Percentiles rank a stretch among this genome's conserved stretches.
These are phyloP conservation scores for Zygoascus biomembranicola DNA, from an alignment of 805 yeast genomes.

Conservation along the genomic window DNA sequence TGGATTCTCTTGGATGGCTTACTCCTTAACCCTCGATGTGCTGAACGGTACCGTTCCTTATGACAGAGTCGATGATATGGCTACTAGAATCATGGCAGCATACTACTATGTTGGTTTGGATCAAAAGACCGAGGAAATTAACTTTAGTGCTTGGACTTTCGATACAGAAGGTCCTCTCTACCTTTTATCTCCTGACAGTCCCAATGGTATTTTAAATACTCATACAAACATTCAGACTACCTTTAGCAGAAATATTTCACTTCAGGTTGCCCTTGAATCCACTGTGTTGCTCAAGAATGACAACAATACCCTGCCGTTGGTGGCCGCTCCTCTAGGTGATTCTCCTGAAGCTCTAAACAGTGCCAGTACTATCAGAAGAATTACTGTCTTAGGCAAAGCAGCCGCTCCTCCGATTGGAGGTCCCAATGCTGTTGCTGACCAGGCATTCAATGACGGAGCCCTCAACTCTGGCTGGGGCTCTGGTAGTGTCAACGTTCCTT, in stretches of 20 bases:
- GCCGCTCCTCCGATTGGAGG: constrained; percentile 46
- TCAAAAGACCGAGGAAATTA: constrained; percentile 31
- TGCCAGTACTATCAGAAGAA: constrained; percentile 21
- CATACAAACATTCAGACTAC: constrained; percentile 46
- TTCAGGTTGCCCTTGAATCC: constrained; percentile 50
- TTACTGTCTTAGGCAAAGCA: constrained; percentile 44
- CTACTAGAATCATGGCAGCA: constrained; percentile 48
- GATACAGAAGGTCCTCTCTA: constrained; percentile 35
- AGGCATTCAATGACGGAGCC: constrained; percentile 45
- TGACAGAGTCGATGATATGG: constrained; percentile 54
- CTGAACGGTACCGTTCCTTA: constrained; percentile 48
- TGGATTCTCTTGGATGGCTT: constrained; percentile 51
- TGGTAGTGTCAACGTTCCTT: constrained; percentile 48
- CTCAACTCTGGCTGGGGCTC: constrained; percentile 60
- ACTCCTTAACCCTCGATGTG: constrained; percentile 45
- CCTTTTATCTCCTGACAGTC: constrained; percentile 39
- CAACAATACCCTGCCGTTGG: constrained; percentile 45
- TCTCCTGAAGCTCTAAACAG: constrained; percentile 29
- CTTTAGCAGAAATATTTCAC: constrained; percentile 39
- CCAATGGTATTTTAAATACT: constrained; percentile 45
- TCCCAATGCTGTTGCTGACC: constrained; percentile 42
- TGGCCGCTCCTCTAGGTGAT: constrained; percentile 17
- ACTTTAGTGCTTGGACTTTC: constrained; percentile 51
- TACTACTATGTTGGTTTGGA: constrained; percentile 39
- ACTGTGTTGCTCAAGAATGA: constrained; percentile 47